phyloP scores from a whole-genome alignment of 371 early-diverging fungal genomes.

The Mucor racemosus region DNA sequence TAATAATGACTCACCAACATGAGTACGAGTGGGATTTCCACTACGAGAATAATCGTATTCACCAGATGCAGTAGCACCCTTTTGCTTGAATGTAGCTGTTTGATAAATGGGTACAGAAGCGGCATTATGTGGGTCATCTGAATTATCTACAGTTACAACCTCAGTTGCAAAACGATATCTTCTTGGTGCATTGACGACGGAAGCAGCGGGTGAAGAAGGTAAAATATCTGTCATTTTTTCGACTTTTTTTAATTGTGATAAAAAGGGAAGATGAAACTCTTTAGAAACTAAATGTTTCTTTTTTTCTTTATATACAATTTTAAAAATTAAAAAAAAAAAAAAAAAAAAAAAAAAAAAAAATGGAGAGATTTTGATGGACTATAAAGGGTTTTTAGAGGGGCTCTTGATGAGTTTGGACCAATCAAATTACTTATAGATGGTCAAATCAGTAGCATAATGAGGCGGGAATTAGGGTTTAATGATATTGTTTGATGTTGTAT shows the following conservation, averaged over 20 bases:
- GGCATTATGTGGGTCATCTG: slow-evolving; percentile 89
- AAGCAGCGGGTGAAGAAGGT: slow-evolving; percentile 43
- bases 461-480: slow-evolving; percentile 10
- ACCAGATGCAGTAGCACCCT: slow-evolving; percentile 76
- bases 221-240: slow-evolving; percentile 33
- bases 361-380: slow-evolving; percentile 2
- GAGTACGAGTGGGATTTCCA: slow-evolving; percentile 91
- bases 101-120: slow-evolving; percentile 95
- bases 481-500: too few relatives aligned
- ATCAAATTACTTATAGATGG: slow-evolving; percentile 15
- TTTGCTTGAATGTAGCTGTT: slow-evolving; percentile 96
- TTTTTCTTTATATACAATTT: slow-evolving; percentile 15
- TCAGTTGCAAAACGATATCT: slow-evolving; percentile 87
- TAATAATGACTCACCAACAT: slow-evolving; percentile 63
- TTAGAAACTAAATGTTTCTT: background rate
- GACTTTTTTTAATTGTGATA: background rate
- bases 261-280: slow-evolving; percentile 10
- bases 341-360: slow-evolving; percentile 17
- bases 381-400: slow-evolving; percentile 6
- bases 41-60: slow-evolving; percentile 93
- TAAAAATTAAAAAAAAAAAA: background rate
- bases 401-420: slow-evolving; percentile 18
- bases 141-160: slow-evolving; percentile 81
- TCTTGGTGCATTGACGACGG: slow-evolving; percentile 38
- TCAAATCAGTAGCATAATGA: slow-evolving; percentile 19